Evolutionary conservation across 495 filamentous ascomycete species (phyloP).

Genomic region (Daldinia childiae): DNA sequence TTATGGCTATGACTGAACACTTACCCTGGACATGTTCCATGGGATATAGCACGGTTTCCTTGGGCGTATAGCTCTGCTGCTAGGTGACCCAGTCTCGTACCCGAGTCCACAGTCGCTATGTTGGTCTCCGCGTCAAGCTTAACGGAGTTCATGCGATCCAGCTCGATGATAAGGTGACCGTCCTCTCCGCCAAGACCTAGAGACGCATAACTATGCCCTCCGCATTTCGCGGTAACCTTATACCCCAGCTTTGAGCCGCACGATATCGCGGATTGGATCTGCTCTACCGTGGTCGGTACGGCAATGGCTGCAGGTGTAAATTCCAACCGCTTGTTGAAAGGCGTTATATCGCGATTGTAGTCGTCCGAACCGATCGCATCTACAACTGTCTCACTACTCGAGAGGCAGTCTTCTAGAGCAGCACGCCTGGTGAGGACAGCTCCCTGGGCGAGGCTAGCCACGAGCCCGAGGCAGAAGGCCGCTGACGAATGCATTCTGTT

Average conservation of each 20-base stretch:
- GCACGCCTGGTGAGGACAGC: slow-evolving; percentile 43
- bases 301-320: slow-evolving; percentile 55
- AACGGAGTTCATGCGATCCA: slow-evolving; percentile 57
- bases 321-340: slow-evolving; percentile 53
- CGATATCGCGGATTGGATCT: slow-evolving; percentile 55
- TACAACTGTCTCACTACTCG: slow-evolving; percentile 45
- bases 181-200: slow-evolving; percentile 59
- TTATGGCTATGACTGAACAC: slow-evolving; percentile 26
- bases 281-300: slow-evolving; percentile 51
- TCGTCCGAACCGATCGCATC: slow-evolving; percentile 49
- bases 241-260: slow-evolving; percentile 53
- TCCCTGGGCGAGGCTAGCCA: slow-evolving; percentile 34
- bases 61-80: slow-evolving; percentile 51
- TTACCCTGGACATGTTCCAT: slow-evolving; percentile 59
- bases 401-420: slow-evolving; percentile 55
- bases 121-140: slow-evolving; percentile 51
- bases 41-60: slow-evolving; percentile 55
- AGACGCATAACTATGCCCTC: slow-evolving; percentile 59
- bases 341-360: slow-evolving; percentile 51
- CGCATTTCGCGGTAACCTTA: slow-evolving; percentile 56
- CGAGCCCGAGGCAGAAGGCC: slow-evolving; percentile 39
- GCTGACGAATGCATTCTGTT: slow-evolving; percentile 39
- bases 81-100: slow-evolving; percentile 54
- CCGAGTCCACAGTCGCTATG: slow-evolving; percentile 53
- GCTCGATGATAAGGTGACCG: slow-evolving; percentile 56